phyloP scores from a whole-genome alignment of 2,329 filamentous ascomycete genomes.

The Pseudogymnoascus verrucosus region DNA sequence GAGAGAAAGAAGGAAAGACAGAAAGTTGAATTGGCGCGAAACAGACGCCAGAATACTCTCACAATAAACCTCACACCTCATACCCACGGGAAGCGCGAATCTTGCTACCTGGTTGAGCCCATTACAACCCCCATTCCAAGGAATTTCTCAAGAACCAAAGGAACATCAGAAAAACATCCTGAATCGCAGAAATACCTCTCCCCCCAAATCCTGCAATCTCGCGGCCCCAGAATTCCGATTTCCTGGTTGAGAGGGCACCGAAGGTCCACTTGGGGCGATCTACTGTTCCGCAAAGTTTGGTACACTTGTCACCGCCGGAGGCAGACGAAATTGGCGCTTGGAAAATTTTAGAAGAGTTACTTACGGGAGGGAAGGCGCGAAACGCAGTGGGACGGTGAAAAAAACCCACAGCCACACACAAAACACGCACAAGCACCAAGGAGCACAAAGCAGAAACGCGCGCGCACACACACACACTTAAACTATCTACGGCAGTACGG shows the following conservation, averaged over 20 bases:
- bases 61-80: not conserved
- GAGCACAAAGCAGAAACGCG: not conserved
- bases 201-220: not conserved
- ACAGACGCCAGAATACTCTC: not conserved
- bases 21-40: not conserved
- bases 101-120: not conserved
- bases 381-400: not conserved
- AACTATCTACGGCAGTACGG: not conserved
- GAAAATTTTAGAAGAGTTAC: not conserved
- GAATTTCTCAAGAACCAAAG: not conserved
- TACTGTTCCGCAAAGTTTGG: not conserved
- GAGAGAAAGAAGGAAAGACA: not conserved
- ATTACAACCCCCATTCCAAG: not conserved
- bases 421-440: not conserved
- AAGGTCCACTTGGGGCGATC: not conserved
- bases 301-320: not conserved
- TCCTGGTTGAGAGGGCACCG: not conserved
- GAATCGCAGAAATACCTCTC: not conserved
- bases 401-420: not conserved
- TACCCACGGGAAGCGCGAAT: not conserved
- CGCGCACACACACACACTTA: not conserved
- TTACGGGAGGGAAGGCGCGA: conserved; percentile 6
- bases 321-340: not conserved
- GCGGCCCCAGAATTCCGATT: not conserved
- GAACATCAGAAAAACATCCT: not conserved